Evolutionary conservation across 2,329 filamentous ascomycete genomes (phyloP).

Genomic region (Davidsoniella virescens): DNA sequence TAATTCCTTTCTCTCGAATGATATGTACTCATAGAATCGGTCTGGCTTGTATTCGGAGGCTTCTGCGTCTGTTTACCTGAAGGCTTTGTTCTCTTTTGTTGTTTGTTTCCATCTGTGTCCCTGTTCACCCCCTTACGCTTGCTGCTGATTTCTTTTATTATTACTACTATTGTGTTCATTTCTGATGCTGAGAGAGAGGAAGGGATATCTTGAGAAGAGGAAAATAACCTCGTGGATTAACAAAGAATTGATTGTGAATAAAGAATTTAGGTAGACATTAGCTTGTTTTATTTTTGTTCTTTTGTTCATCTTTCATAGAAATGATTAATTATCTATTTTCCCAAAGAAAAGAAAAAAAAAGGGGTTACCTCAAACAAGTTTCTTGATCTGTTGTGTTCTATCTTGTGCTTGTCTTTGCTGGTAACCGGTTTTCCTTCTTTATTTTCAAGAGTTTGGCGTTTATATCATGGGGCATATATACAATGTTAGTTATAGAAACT

Average conservation of each 20-base stretch:
- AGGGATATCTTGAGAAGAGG: neutral
- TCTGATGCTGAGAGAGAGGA: neutral
- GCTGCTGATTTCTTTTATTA: too few relatives aligned
- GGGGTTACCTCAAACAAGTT: neutral
- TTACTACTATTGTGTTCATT: too few relatives aligned
- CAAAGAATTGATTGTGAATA: neutral
- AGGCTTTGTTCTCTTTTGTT: too few relatives aligned
- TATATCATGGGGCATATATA: neutral
- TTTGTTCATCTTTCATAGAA: conserved; percentile 4
- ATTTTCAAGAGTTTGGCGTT: conserved; percentile 5
- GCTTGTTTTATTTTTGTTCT: conserved; percentile 4
- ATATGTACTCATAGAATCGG: too few relatives aligned
- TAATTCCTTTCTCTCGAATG: too few relatives aligned
- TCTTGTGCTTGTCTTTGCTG: neutral
- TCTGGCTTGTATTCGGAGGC: too few relatives aligned
- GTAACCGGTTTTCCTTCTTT: neutral
- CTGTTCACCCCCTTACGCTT: too few relatives aligned
- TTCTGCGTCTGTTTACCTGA: too few relatives aligned
- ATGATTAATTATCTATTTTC: neutral
- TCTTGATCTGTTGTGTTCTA: neutral
- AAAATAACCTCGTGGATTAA: neutral
- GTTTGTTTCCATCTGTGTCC: too few relatives aligned
- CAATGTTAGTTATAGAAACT: too few relatives aligned
- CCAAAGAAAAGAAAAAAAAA: neutral
- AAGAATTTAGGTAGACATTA: conserved; percentile 3